Evolutionary conservation across 345 rosid genomes (phyloP).

Genomic region (Arabidopsis arenosa): DNA sequence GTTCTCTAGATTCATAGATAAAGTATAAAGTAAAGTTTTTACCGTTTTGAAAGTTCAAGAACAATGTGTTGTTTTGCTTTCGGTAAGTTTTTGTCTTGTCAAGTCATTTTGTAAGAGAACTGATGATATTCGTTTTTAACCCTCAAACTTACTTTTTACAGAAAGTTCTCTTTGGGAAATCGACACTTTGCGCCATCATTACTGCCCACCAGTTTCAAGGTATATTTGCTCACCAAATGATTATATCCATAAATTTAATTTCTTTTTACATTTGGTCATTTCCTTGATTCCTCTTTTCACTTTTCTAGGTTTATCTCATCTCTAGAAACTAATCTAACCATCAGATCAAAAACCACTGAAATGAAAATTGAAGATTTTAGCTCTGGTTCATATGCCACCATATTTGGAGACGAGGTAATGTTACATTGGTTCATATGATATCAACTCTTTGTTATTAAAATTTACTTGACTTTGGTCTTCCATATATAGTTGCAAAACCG

Average conservation of each 20-base stretch:
- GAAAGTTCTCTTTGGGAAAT: conserved; percentile 98
- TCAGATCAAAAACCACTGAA: conserved; percentile 79
- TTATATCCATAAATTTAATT: background rate
- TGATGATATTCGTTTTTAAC: background rate
- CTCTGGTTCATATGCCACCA: conserved; percentile 90
- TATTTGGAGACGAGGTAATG: conserved; percentile 90
- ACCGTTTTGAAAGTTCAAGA: background rate
- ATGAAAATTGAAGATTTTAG: conserved; percentile 70
- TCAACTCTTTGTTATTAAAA: conserved; percentile 6
- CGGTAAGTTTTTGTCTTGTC: conserved; percentile 2
- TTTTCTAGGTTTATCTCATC: conserved; percentile 75
- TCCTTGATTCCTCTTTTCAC: background rate
- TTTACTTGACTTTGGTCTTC: background rate
- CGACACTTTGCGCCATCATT: conserved; percentile 80
- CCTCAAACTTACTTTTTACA: conserved; percentile 43
- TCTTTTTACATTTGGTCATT: background rate
- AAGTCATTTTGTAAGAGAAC: background rate
- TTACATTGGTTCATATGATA: background rate
- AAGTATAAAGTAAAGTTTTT: background rate
- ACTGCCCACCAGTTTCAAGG: conserved; percentile 98
- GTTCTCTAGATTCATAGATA: background rate
- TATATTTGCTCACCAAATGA: conserved; percentile 33
- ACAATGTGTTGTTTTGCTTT: background rate
- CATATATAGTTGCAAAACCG: background rate
- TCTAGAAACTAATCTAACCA: conserved; percentile 87